These are phyloP conservation scores for Dothiorella sarmentorum DNA, from an alignment of 2,329 filamentous ascomycete genomes.

Conservation along the genomic window DNA sequence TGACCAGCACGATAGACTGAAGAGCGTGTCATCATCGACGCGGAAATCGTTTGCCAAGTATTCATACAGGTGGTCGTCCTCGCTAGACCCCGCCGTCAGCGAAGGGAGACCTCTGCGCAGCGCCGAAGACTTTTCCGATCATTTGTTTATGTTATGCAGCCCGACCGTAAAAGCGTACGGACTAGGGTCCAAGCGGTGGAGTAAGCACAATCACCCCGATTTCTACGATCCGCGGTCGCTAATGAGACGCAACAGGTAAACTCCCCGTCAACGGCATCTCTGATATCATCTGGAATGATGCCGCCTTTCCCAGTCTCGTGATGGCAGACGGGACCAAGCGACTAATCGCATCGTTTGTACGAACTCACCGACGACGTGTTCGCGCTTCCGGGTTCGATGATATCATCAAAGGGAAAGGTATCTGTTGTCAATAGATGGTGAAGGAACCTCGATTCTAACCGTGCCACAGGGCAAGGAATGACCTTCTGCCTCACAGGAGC, in stretches of 20 bases:
- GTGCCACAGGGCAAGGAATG: constrained; percentile 22
- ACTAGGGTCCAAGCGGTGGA: too few species aligned
- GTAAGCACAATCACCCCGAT: too few species aligned
- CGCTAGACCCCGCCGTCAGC: too few species aligned
- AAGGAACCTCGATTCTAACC: neutral
- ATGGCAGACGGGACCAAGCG: constrained; percentile 28
- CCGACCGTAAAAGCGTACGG: too few species aligned
- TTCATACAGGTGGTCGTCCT: too few species aligned
- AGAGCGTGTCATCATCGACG: constrained; percentile 24
- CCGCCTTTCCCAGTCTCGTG: constrained; percentile 29
- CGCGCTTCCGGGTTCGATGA: constrained; percentile 27
- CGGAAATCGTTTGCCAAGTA: constrained; percentile 22
- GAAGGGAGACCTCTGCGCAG: too few species aligned
- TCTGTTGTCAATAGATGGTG: too few species aligned
- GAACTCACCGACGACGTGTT: constrained; percentile 21
- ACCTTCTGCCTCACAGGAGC: constrained; percentile 25
- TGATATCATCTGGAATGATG: constrained; percentile 31
- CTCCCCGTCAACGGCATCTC: neutral
- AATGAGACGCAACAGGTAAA: too few species aligned
- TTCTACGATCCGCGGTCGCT: too few species aligned
- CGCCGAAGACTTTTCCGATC: too few species aligned
- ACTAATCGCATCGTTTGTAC: constrained; percentile 27
- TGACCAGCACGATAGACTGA: constrained; percentile 19
- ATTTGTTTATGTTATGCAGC: too few species aligned
- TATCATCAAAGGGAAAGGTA: constrained; percentile 33